Evolutionary conservation across 2,329 filamentous ascomycete species (phyloP).

Genomic region (Fusarium buharicum): DNA sequence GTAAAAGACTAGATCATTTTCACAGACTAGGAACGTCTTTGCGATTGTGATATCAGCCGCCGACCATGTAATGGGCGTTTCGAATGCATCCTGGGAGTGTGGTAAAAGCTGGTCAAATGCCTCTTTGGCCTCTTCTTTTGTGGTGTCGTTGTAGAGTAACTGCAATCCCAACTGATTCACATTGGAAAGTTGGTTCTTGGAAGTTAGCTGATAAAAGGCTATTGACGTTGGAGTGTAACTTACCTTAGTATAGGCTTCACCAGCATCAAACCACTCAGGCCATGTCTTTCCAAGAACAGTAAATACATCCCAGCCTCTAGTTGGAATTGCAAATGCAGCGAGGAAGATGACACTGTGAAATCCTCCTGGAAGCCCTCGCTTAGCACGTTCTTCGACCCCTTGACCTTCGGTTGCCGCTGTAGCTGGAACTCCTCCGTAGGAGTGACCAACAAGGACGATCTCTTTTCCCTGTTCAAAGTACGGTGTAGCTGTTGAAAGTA

Average conservation of each 20-base stretch:
- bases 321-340: slow-evolving; percentile 6
- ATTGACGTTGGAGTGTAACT: background rate
- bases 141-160: slow-evolving; percentile 4
- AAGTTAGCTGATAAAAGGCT: background rate
- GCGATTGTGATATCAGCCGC: slow-evolving; percentile 6
- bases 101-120: background rate
- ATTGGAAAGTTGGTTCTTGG: slow-evolving; percentile 2
- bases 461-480: slow-evolving; percentile 6
- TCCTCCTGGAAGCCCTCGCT: background rate
- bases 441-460: slow-evolving; percentile 5
- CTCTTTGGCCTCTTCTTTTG: slow-evolving; percentile 1
- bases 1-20: slow-evolving; percentile 6
- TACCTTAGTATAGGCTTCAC: slow-evolving; percentile 2
- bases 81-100: slow-evolving; percentile 7
- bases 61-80: slow-evolving; percentile 3
- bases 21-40: slow-evolving; percentile 5
- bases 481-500: background rate
- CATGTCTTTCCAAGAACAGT: background rate
- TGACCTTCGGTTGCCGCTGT: slow-evolving; percentile 6
- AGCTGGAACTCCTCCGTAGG: slow-evolving; percentile 8
- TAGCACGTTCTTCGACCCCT: background rate
- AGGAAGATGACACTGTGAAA: slow-evolving; percentile 10
- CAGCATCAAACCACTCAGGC: slow-evolving; percentile 2
- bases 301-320: slow-evolving; percentile 10
- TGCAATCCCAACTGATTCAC: background rate